A percentile compares a stretch with the other conserved stretches of the same genome.
Evolutionary conservation across 352 stramenopile species (phyloP).

Genomic region (Phytophthora ohioensis): DNA sequence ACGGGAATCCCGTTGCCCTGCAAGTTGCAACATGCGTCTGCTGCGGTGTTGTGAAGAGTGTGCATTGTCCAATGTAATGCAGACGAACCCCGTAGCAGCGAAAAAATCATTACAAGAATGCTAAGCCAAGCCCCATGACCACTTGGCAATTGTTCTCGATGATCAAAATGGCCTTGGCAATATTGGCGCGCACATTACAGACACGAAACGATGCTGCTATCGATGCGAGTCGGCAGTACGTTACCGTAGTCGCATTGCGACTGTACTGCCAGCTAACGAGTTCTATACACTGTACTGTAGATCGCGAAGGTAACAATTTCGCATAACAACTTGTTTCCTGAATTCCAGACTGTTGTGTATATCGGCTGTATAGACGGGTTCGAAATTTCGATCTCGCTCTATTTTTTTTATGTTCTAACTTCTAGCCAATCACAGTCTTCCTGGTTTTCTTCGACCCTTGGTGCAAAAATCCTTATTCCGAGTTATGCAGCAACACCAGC

Average conservation of each 20-base stretch:
- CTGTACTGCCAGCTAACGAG: too few relatives aligned
- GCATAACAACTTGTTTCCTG: slow-evolving; percentile 5
- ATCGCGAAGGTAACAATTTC: too few relatives aligned
- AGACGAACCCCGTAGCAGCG: slow-evolving; percentile 8
- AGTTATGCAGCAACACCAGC: slow-evolving; percentile 30
- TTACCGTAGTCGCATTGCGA: too few relatives aligned
- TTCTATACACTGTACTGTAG: too few relatives aligned
- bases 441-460: slow-evolving; percentile 12
- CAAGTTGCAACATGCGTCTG: not conserved
- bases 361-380: slow-evolving; percentile 3
- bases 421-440: slow-evolving; percentile 16
- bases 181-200: not conserved
- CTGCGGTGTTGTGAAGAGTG: not conserved
- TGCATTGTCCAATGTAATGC: slow-evolving; percentile 9
- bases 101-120: not conserved
- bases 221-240: not conserved
- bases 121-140: not conserved
- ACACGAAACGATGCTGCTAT: slow-evolving; percentile 3
- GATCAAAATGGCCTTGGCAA: not conserved
- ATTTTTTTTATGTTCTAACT: slow-evolving; percentile 29
- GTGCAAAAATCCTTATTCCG: slow-evolving; percentile 31
- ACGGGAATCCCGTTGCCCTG: not conserved
- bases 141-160: not conserved
- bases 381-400: slow-evolving; percentile 28
- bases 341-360: slow-evolving; percentile 5